Percentiles rank a stretch among this genome's conserved stretches.
phyloP scores from a whole-genome alignment of 768 basidiomycete genomes.

The Tephrocybe sp. region DNA sequence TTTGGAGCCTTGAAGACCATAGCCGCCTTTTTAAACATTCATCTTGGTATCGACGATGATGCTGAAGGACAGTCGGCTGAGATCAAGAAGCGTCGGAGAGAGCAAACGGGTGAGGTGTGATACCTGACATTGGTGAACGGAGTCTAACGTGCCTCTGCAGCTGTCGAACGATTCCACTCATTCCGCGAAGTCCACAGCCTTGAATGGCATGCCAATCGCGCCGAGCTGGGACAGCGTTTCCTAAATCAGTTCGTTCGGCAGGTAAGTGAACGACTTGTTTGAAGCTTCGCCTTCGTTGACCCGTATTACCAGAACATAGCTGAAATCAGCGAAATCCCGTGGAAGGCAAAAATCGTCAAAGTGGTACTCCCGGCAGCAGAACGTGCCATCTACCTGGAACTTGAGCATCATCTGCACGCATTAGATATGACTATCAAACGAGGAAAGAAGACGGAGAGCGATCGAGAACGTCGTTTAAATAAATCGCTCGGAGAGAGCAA shows the following conservation, averaged over 20 bases:
- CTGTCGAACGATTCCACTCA: slow-evolving; percentile 91
- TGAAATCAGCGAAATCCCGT: slow-evolving; percentile 95
- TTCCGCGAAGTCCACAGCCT: slow-evolving; percentile 92
- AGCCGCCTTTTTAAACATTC: slow-evolving; percentile 82
- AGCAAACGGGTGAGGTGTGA: slow-evolving; percentile 67
- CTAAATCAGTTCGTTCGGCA: slow-evolving; percentile 81
- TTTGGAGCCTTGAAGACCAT: slow-evolving; percentile 91
- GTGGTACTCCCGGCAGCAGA: slow-evolving; percentile 88
- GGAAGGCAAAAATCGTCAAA: slow-evolving; percentile 56
- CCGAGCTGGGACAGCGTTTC: slow-evolving; percentile 79
- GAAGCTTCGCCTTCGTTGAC: not conserved
- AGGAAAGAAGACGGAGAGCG: slow-evolving; percentile 69
- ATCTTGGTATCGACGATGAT: slow-evolving; percentile 89
- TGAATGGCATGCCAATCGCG: slow-evolving; percentile 90
- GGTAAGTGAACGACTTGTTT: slow-evolving; percentile 35
- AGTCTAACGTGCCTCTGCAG: slow-evolving; percentile 34
- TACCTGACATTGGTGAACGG: slow-evolving; percentile 7
- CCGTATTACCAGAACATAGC: slow-evolving; percentile 70
- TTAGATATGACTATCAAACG: slow-evolving; percentile 81
- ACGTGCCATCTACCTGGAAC: slow-evolving; percentile 89
- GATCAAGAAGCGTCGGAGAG: slow-evolving; percentile 76
- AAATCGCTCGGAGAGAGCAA: slow-evolving; percentile 87
- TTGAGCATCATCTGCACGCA: slow-evolving; percentile 89
- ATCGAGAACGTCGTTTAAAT: slow-evolving; percentile 84
- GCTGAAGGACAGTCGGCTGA: slow-evolving; percentile 72